Percentiles rank a stretch among this genome's conserved stretches.
phyloP scores from a whole-genome alignment of 2,329 filamentous ascomycete genomes.

The Stachybotrys elegans region DNA sequence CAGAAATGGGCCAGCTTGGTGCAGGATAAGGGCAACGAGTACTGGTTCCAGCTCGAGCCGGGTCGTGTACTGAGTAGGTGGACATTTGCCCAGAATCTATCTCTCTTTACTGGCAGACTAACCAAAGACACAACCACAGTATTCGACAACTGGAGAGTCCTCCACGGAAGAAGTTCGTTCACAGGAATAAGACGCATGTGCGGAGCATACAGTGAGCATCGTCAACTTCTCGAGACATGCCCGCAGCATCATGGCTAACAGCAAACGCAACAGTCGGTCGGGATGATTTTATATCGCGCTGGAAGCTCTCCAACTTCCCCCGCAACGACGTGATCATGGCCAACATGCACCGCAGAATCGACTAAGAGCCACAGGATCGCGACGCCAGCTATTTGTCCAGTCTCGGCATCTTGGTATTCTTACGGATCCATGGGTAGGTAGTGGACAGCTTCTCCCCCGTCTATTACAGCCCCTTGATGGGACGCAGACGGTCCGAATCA shows the following conservation, averaged over 20 bases:
- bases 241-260: slow-evolving; percentile 5
- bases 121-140: slow-evolving; percentile 43
- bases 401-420: no score
- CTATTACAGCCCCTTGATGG: no score
- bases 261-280: slow-evolving; percentile 54
- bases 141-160: slow-evolving; percentile 93
- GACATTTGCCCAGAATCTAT: no score
- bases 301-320: slow-evolving; percentile 63
- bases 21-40: slow-evolving; percentile 59
- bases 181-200: slow-evolving; percentile 82
- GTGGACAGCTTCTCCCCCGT: no score
- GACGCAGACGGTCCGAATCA: no score
- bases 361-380: neutral
- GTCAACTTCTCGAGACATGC: neutral
- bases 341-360: slow-evolving; percentile 24
- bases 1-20: slow-evolving; percentile 68
- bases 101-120: neutral
- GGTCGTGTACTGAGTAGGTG: slow-evolving; percentile 69
- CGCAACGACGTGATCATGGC: slow-evolving; percentile 37
- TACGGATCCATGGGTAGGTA: no score
- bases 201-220: slow-evolving; percentile 78
- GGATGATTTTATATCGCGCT: slow-evolving; percentile 76
- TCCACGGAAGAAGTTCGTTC: slow-evolving; percentile 83
- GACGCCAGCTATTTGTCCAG: no score
- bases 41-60: slow-evolving; percentile 75